Conservation (phyloP, 176 grass and related monocot genomes). For the Phoenix dactylifera region DNA sequence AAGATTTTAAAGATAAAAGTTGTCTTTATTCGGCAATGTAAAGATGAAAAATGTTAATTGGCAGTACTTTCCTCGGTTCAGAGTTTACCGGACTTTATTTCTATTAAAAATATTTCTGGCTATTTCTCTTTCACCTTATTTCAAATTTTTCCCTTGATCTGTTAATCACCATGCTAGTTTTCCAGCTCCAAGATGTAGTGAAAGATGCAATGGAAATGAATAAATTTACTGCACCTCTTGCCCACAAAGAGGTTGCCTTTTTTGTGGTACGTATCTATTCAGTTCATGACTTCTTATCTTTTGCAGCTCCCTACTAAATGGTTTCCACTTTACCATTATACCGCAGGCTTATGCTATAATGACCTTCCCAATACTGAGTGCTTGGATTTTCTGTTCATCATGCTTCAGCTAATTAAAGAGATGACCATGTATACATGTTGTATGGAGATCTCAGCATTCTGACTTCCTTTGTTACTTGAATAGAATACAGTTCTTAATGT, state of each 20-base stretch:
- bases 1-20: too few species aligned
- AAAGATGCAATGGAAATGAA: slow-evolving; percentile 37
- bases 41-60: too few species aligned
- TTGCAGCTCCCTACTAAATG: too few species aligned
- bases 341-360: slow-evolving; percentile 36
- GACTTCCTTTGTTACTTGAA: too few species aligned
- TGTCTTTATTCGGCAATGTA: too few species aligned
- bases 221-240: slow-evolving; percentile 30
- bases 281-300: not conserved
- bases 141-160: not conserved
- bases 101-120: not conserved
- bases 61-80: not conserved
- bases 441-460: too few species aligned
- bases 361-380: slow-evolving; percentile 21
- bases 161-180: not conserved
- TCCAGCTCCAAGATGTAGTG: slow-evolving; percentile 35
- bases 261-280: slow-evolving; percentile 27
- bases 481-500: too few species aligned
- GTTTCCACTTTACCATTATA: not conserved
- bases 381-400: slow-evolving; percentile 25
- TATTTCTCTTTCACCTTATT: not conserved
- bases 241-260: slow-evolving; percentile 23
- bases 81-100: slow-evolving; percentile 9
- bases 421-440: not conserved
- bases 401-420: slow-evolving; percentile 18